Evolutionary conservation across 2,329 filamentous ascomycete species (phyloP), one percentile per base, ranked within the genome.

Genomic region (Cryphonectria parasitica): DNA sequence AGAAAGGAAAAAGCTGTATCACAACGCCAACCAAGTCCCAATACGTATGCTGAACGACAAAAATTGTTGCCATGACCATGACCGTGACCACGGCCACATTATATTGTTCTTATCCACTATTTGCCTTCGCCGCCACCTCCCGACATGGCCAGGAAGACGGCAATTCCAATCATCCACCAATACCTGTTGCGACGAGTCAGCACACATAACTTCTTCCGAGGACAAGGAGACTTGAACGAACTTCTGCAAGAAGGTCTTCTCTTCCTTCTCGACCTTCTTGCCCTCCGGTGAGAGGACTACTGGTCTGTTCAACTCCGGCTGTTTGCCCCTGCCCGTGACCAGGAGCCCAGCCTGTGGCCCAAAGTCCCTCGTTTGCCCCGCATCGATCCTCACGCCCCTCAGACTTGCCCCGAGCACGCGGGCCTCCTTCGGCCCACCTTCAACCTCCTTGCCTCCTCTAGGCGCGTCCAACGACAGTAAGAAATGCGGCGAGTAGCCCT

Each of bases 241-340:
- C 89, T 90, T 91, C 80, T 91, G 89, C 69, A 92, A 77, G 73
- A 92, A 84, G 1, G 86, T 84, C 85, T 91, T 92, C 81, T 91
- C 88, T 68, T 80, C 80, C 72, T 83, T 82, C 69, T 81, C 85
- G 58, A 85, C 85, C 78, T 87, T 83, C 81, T 84, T 88, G 22
- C 90, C 90, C 74, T 90, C 87, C 0, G 87, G 82, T 62, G 82
- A 86, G 73, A 92, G 79, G 64, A 91, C 86, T 52, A 92, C 83
- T 2, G 90, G 89, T 80, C 87, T 88, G 75, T 91, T 91, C 75
- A 92, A 80, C 74, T 85, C 84, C 2, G 89, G 88, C 77, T 86
- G 83, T 77, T 84, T 85, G 1, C 88, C 90, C 69, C 78, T 80
- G 62, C 76, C 79, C 58, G 84, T 81, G 34, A 82, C 79, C 61